Conservation (phyloP, 441 rosid species). For the Kokia cookei region DNA sequence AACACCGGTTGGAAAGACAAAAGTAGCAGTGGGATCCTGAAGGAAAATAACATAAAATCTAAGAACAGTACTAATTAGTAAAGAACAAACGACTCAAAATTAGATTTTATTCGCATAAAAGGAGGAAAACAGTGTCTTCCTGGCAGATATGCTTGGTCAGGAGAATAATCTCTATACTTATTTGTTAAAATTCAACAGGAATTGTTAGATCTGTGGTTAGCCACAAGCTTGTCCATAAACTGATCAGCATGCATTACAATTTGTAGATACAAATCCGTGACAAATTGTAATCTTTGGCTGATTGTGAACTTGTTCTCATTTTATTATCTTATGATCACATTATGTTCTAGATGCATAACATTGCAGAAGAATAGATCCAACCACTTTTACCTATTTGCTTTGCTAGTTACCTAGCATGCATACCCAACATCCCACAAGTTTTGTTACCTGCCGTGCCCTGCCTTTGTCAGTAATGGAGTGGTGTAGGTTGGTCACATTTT, state of each 20-base stretch:
- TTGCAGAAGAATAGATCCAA: neutral
- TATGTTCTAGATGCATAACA: neutral
- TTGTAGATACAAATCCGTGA: neutral
- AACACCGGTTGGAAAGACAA: conserved; percentile 68
- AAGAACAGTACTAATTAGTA: neutral
- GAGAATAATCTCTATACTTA: neutral
- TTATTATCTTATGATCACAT: neutral
- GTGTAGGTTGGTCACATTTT: neutral
- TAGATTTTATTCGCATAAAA: neutral
- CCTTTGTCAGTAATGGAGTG: neutral
- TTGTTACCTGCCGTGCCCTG: neutral
- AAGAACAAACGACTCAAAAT: neutral
- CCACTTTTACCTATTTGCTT: neutral
- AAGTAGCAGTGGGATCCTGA: conserved; percentile 56
- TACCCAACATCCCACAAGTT: neutral
- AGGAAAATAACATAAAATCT: conserved; percentile 3
- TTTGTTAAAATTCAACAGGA: neutral
- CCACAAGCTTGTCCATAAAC: neutral
- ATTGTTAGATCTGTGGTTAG: neutral
- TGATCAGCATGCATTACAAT: neutral
- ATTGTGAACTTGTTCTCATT: neutral
- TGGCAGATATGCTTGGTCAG: neutral
- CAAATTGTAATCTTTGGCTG: neutral
- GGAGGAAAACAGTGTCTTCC: neutral
- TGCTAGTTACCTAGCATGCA: neutral